A percentile compares a stretch with the other conserved stretches of the same genome.
Conservation (phyloP, 225 moss, liverwort and hornwort species). For the Takakia lepidozioides region DNA sequence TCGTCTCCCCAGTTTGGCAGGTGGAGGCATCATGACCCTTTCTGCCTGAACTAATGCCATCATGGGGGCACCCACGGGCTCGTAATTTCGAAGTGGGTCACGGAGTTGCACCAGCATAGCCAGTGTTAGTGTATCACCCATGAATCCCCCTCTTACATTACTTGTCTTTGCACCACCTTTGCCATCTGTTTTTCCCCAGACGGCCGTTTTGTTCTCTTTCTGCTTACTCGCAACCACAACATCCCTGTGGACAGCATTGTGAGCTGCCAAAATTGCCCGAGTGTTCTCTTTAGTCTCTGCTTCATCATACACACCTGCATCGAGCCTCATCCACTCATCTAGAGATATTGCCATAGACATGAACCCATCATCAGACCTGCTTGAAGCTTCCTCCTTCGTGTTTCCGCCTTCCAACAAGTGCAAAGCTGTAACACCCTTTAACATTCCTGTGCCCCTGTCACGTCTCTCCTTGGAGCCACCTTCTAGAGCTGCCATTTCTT, state of each 20-base stretch:
- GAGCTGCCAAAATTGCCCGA: constrained; percentile 54
- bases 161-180: constrained; percentile 39
- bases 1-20: constrained; percentile 39
- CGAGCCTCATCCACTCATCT: constrained; percentile 96
- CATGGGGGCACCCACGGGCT: constrained; percentile 81
- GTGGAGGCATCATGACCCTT: constrained; percentile 41
- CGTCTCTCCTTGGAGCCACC: constrained; percentile 9
- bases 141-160: constrained; percentile 34
- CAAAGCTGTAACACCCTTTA: constrained; percentile 44
- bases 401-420: constrained; percentile 20
- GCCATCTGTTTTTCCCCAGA: constrained; percentile 8
- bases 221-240: constrained; percentile 17
- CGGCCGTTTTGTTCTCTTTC: constrained; percentile 34
- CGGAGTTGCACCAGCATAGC: constrained; percentile 79
- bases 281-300: constrained; percentile 38
- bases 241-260: constrained; percentile 34
- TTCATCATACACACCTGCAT: constrained; percentile 79
- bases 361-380: constrained; percentile 21
- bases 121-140: constrained; percentile 60
- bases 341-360: constrained; percentile 77
- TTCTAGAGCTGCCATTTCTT: constrained; percentile 12
- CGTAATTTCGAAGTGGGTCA: constrained; percentile 63
- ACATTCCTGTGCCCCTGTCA: constrained; percentile 22
- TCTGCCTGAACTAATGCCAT: constrained; percentile 75
- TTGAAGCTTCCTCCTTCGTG: constrained; percentile 11